Evolutionary conservation across 495 filamentous ascomycete genomes (phyloP).

Genomic region (Lophiotrema nucula): DNA sequence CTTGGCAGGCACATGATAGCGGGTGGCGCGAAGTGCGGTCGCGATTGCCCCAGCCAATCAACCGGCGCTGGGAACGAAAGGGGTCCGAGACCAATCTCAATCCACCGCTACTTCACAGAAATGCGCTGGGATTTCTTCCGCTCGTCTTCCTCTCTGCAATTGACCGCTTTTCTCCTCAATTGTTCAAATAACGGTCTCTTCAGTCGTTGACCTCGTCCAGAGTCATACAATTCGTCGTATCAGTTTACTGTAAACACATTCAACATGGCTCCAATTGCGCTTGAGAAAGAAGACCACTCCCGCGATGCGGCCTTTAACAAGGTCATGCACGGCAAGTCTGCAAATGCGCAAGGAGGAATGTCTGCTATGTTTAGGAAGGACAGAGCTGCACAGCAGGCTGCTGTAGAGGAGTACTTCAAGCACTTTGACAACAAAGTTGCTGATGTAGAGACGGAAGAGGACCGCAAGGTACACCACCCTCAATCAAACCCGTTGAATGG

Average conservation of each 20-base stretch:
- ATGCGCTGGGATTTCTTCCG: background rate
- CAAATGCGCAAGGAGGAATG: slow-evolving; percentile 69
- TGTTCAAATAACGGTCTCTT: background rate
- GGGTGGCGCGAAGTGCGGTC: too few species aligned
- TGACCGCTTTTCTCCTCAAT: slow-evolving; percentile 5
- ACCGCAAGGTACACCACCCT: slow-evolving; percentile 61
- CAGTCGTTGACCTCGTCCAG: background rate
- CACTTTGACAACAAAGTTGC: slow-evolving; percentile 96
- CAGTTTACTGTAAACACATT: slow-evolving; percentile 1
- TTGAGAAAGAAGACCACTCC: slow-evolving; percentile 81
- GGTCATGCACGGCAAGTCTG: slow-evolving; percentile 84
- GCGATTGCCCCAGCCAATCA: too few species aligned
- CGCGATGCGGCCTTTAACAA: slow-evolving; percentile 95
- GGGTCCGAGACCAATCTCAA: background rate
- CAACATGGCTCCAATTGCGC: slow-evolving; percentile 67
- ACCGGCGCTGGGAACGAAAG: background rate
- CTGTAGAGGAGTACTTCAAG: slow-evolving; percentile 98
- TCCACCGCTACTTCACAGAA: slow-evolving; percentile 3
- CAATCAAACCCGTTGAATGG: background rate
- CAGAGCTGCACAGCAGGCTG: slow-evolving; percentile 75
- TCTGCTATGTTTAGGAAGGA: slow-evolving; percentile 85
- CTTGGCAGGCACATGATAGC: too few species aligned
- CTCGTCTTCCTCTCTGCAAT: background rate
- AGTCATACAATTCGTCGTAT: too few species aligned
- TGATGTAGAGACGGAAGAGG: slow-evolving; percentile 75